Evolutionary conservation across 1,284 basidiomycete species (phyloP).

Genomic region (Rhodotorula sp.): DNA sequence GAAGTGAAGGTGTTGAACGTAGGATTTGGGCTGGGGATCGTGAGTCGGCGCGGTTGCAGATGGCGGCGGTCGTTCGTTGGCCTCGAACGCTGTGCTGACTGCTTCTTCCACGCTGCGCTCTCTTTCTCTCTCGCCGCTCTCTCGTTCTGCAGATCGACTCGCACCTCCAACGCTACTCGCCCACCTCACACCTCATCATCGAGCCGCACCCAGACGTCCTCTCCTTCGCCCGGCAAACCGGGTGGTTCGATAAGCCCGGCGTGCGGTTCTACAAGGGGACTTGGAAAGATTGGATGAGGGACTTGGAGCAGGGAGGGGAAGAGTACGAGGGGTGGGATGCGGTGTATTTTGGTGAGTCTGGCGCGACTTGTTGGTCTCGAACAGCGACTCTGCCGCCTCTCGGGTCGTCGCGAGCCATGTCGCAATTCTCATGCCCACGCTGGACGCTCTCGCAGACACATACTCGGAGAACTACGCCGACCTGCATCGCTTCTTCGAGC

Average conservation of each 20-base stretch:
- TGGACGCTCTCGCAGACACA: constrained; percentile 8
- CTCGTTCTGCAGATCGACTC: constrained; percentile 26
- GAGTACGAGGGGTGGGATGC: constrained; percentile 73
- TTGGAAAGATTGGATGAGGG: constrained; percentile 81
- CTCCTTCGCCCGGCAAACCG: constrained; percentile 65
- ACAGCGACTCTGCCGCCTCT: not conserved
- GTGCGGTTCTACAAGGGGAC: constrained; percentile 81
- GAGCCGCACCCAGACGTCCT: constrained; percentile 94
- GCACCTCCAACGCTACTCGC: constrained; percentile 32
- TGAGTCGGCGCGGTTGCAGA: constrained; percentile 53
- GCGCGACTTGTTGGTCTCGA: no score
- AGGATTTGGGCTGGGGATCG: constrained; percentile 93
- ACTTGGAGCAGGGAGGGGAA: constrained; percentile 57
- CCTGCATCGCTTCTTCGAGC: constrained; percentile 77
- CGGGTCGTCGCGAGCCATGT: no score
- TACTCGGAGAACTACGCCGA: constrained; percentile 54
- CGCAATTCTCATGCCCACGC: no score
- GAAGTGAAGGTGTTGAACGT: constrained; percentile 78
- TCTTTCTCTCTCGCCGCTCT: constrained; percentile 1
- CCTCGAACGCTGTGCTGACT: not conserved
- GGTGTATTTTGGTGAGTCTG: constrained; percentile 81
- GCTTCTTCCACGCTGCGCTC: not conserved
- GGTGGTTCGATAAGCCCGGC: constrained; percentile 75
- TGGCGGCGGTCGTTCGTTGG: not conserved
- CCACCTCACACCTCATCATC: constrained; percentile 82